Base-by-base conservation (phyloP, 139 green algal genomes). In the Chlorella sp. region DNA sequence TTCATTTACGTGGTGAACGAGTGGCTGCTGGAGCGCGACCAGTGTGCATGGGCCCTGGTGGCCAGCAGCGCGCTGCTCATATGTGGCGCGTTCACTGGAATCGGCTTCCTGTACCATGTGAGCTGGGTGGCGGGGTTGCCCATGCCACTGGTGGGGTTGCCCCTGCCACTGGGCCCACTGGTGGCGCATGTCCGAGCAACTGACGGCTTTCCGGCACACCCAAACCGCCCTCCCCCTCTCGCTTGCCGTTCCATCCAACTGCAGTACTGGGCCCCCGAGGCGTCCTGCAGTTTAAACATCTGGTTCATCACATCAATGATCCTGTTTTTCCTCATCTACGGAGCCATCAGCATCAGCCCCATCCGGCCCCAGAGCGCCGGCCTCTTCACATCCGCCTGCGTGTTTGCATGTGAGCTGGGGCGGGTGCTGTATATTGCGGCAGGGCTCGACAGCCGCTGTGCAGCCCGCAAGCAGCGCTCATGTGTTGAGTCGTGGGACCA, bases 241-340 rank as follows among this genome's bases (percentile, higher is more conserved):
- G 16, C 43, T 43, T 84, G 30, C 48, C n/a, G n/a, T n/a, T n/a
- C n/a, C n/a, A n/a, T n/a, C n/a, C n/a, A n/a, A n/a, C n/a, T 62
- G 54, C 73, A 94, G 72, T 95, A 86, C 83, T 98, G 94, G 67
- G 92, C 93, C 5, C 88, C 92, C 1, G 65, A 62, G 17, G 32
- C 73, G 13, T 84, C 56, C 64, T 97, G 94, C 86, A 84, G 80
- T n/a, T 85, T 95, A 26, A 98, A 98, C 81, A 92, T 97, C 70
- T 95, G 94, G 73, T 96, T 97, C 84, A 95, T 95, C 84, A 96
- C 95, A 1, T 94, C 87, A 77, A 93, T 91, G 30, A 67, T 98
- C 8, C 73, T 96, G 8, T 65, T 95, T 46, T 94, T 89, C 30
- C 28, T 97, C 2, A 60, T 83, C 4, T 92, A 94, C 70, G 90